A percentile compares a stretch with the other conserved stretches of the same genome.
These are phyloP conservation scores for Brettanomyces anomalus DNA, from an alignment of 805 yeast species.

Conservation along the genomic window DNA sequence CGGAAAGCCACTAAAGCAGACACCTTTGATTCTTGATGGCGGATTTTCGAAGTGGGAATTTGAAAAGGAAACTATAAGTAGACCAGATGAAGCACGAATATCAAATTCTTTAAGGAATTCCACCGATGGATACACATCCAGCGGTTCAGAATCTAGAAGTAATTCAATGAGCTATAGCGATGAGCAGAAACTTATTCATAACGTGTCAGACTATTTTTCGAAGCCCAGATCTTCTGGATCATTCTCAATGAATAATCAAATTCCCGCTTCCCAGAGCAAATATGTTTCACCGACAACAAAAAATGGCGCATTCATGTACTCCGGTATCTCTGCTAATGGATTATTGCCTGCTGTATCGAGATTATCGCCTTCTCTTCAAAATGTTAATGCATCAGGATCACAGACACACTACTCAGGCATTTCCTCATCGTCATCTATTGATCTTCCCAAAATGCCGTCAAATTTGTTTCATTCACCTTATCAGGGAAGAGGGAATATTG, in stretches of 20 bases:
- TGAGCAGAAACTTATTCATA: background rate
- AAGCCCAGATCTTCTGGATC: background rate
- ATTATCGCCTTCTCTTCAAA: background rate
- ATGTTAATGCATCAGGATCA: too few species aligned
- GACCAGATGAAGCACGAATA: background rate
- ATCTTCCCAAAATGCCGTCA: background rate
- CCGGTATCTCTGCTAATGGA: background rate
- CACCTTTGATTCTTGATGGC: constrained; percentile 40
- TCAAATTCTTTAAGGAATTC: too few species aligned
- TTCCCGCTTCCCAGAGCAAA: background rate
- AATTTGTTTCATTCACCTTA: background rate
- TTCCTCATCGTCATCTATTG: too few species aligned
- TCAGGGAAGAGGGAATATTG: background rate
- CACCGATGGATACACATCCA: too few species aligned
- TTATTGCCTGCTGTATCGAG: background rate
- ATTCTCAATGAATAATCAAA: too few species aligned
- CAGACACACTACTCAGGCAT: too few species aligned
- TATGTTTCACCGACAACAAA: too few species aligned
- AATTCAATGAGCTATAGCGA: background rate
- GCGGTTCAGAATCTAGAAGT: background rate
- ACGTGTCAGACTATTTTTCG: constrained; percentile 3
- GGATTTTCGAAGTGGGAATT: constrained; percentile 60
- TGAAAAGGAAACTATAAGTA: background rate
- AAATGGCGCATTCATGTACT: background rate
- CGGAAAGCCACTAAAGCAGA: constrained; percentile 28